Evolutionary conservation across 179 eudicot species (phyloP).

Genomic region (Beta corolliflora): DNA sequence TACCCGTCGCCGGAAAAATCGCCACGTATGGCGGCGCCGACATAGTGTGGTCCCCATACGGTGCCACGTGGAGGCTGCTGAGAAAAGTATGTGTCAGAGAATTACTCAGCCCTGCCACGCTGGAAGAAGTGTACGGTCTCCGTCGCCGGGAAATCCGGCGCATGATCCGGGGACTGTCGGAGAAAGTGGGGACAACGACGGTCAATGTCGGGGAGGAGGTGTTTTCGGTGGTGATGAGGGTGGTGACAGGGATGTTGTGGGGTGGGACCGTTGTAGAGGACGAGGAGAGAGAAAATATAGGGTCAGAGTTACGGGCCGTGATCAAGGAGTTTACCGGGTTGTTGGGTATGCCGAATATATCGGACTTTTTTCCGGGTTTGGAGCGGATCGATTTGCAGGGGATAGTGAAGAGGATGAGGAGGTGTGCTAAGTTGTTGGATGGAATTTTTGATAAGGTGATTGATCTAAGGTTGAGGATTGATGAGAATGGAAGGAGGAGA

Average conservation of each 20-base stretch:
- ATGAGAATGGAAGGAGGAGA: neutral
- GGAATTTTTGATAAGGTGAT: slow-evolving; percentile 46
- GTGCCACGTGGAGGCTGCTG: slow-evolving; percentile 60
- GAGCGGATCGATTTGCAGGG: slow-evolving; percentile 53
- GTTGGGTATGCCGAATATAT: slow-evolving; percentile 43
- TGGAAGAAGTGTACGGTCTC: slow-evolving; percentile 47
- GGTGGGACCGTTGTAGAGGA: slow-evolving; percentile 50
- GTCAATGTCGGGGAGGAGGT: slow-evolving; percentile 50
- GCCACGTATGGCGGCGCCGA: slow-evolving; percentile 54
- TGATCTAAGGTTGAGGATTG: slow-evolving; percentile 32
- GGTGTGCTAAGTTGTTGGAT: slow-evolving; percentile 36
- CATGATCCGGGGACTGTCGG: slow-evolving; percentile 30
- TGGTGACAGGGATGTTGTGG: slow-evolving; percentile 70
- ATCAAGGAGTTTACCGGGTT: slow-evolving; percentile 34
- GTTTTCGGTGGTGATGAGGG: slow-evolving; percentile 50
- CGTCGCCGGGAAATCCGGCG: slow-evolving; percentile 49
- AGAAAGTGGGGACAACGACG: slow-evolving; percentile 30
- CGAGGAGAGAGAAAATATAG: slow-evolving; percentile 39
- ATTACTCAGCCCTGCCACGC: slow-evolving; percentile 50
- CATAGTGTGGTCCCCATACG: slow-evolving; percentile 58
- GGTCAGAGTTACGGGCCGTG: slow-evolving; percentile 42
- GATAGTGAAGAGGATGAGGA: slow-evolving; percentile 36
- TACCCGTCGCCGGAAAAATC: slow-evolving; percentile 45
- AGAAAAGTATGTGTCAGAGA: slow-evolving; percentile 61
- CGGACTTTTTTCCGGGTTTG: slow-evolving; percentile 51